Evolutionary conservation across 768 basidiomycete genomes (phyloP), one percentile per base, ranked within the genome.

Genomic region (Russula vinacea): DNA sequence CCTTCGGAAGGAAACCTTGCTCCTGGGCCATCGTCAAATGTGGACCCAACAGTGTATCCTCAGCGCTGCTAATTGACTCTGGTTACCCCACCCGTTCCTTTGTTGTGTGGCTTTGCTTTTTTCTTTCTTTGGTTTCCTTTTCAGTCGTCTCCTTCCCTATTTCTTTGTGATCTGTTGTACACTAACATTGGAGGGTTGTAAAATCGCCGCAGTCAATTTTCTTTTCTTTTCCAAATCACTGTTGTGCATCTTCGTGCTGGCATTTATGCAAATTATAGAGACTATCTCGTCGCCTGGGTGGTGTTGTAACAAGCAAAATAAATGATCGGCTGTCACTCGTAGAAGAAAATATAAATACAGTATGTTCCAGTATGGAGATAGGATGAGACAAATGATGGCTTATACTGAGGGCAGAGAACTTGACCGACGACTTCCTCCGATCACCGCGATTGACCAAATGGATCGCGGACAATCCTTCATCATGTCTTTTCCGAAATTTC

Each of bases 181-280:
- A 67, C 56, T 67, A 67, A 65, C 57, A 58, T 52, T 51, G 52
- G 62, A 57, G 54, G 58, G 63, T 65, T 65, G 64, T 65, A 65
- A 61, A 56, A 54, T 64, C 33, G 54, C 58, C 26, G 45, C 58
- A 59, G 58, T 64, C 58, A 59, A 39, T 24, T 54, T 53, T 55
- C 57, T 54, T 45, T 49, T 49, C n/a, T 35, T 29, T 42, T n/a
- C 3, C 44, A 10, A 17, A 14, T 55, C 53, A n/a, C 45, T 39
- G 40, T 64, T 55, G 56, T 59, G 29, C 66, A 67, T 45, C 13
- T 56, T 37, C n/a, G 44, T 67, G 62, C 54, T 65, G 44, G 51
- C 69, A 69, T 69, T 53, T 69, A 67, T 56, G 51, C 45, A 64
- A 53, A 50, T 67, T 56, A 62, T 59, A 69, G 54, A 56, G 19